Evolutionary conservation across 805 yeast species (phyloP).

Genomic region (Wickerhamomyces chaumierensis): DNA sequence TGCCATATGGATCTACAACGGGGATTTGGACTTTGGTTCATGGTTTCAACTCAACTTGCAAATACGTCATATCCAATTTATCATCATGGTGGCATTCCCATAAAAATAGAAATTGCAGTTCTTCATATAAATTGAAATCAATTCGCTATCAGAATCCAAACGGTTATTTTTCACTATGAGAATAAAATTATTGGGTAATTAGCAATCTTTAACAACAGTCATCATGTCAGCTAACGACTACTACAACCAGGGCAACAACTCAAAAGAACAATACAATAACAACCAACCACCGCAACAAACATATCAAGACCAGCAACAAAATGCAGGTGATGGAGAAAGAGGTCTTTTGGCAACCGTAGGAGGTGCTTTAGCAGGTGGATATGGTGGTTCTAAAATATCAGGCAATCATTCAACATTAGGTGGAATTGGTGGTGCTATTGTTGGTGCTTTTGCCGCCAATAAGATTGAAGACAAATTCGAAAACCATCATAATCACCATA

Average conservation of each 20-base stretch:
- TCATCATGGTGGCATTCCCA: too few species aligned
- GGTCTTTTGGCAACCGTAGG: constrained; percentile 32
- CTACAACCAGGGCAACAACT: constrained; percentile 22
- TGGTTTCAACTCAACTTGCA: too few species aligned
- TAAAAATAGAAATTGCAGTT: too few species aligned
- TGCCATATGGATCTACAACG: too few species aligned
- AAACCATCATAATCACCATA: constrained; percentile 13
- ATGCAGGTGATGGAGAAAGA: constrained; percentile 21
- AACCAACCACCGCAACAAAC: constrained; percentile 7
- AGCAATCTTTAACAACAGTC: too few species aligned
- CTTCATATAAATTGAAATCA: too few species aligned
- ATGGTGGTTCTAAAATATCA: constrained; percentile 34
- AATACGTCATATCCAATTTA: too few species aligned
- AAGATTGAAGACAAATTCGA: constrained; percentile 32
- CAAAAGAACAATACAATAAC: constrained; percentile 27
- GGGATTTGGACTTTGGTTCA: too few species aligned
- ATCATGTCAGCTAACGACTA: constrained; percentile 55
- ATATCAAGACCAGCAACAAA: constrained; percentile 11
- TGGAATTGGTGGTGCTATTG: constrained; percentile 40
- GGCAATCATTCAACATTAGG: constrained; percentile 27
- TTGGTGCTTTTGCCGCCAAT: constrained; percentile 44
- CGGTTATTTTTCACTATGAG: too few species aligned
- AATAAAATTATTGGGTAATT: too few species aligned
- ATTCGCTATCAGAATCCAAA: too few species aligned
- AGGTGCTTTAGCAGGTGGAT: constrained; percentile 46